phyloP scores from a whole-genome alignment of 2,329 filamentous ascomycete species.

The Fusarium xyrophilum region DNA sequence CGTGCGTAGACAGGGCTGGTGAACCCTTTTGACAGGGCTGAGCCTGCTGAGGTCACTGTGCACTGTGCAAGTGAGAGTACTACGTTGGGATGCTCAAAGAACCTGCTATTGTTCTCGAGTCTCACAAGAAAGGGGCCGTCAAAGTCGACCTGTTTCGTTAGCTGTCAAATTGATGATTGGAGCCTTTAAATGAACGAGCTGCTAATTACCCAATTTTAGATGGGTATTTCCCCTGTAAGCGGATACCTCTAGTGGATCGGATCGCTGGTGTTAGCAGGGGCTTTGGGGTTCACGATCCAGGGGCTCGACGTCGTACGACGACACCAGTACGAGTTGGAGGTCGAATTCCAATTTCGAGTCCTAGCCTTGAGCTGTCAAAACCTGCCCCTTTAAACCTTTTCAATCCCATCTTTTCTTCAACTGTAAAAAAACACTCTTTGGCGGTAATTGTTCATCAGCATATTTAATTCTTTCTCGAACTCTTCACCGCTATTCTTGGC shows the following conservation, averaged over 20 bases:
- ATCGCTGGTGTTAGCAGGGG: conserved; percentile 31
- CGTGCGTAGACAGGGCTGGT: conserved; percentile 2
- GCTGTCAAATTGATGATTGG: conserved; percentile 21
- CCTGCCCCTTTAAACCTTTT: conserved; percentile 30
- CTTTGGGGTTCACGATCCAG: conserved; percentile 14
- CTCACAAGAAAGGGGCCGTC: conserved; percentile 15
- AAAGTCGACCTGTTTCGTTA: conserved; percentile 10
- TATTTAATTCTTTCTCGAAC: neutral
- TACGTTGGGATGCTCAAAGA: neutral
- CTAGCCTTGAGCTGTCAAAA: conserved; percentile 12
- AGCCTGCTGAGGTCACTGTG: conserved; percentile 8
- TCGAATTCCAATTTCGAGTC: conserved; percentile 31
- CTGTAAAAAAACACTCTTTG: conserved; percentile 14
- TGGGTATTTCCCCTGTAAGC: conserved; percentile 22
- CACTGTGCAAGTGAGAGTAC: neutral
- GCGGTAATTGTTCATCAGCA: neutral
- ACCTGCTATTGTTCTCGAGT: neutral
- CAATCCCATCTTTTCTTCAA: conserved; percentile 13
- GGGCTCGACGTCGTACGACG: conserved; percentile 32
- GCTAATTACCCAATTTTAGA: conserved; percentile 36
- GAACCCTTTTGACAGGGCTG: neutral
- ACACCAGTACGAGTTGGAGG: conserved; percentile 23
- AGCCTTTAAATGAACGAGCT: conserved; percentile 17
- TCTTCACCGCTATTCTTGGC: conserved; percentile 32
- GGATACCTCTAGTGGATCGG: conserved; percentile 32